A percentile compares a stretch with the other conserved stretches of the same genome.
Conservation (phyloP, 225 moss, liverwort and hornwort species). For the Sphagnum tenellum region DNA sequence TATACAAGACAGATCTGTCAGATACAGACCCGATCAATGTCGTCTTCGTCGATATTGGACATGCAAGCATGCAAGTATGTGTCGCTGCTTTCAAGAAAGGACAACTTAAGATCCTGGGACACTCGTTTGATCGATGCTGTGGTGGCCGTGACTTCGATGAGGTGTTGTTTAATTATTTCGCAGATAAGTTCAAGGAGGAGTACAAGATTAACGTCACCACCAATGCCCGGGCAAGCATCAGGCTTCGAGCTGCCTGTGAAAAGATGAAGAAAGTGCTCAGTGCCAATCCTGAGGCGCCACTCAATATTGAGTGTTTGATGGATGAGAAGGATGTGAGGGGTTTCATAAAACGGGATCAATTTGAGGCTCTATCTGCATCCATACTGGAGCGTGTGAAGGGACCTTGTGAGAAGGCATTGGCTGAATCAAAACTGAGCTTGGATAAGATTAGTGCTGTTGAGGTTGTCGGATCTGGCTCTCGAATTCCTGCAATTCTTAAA, state of each 20-base stretch:
- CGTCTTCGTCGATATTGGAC: constrained; percentile 92
- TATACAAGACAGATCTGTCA: constrained; percentile 93
- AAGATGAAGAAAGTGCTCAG: constrained; percentile 94
- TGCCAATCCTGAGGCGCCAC: constrained; percentile 82
- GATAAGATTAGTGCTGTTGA: constrained; percentile 82
- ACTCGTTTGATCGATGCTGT: constrained; percentile 70
- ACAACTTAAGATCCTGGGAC: constrained; percentile 80
- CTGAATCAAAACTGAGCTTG: constrained; percentile 54
- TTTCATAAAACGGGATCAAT: constrained; percentile 75
- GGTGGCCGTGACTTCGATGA: constrained; percentile 99
- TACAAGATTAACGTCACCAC: constrained; percentile 72
- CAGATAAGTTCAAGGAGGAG: constrained; percentile 71
- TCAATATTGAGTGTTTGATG: constrained; percentile 93
- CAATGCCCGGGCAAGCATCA: constrained; percentile 63
- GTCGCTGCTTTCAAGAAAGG: constrained; percentile 97
- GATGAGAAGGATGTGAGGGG: constrained; percentile 95
- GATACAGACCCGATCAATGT: constrained; percentile 91
- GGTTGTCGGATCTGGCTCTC: constrained; percentile 93
- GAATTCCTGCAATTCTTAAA: constrained; percentile 82
- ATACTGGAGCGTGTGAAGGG: constrained; percentile 86
- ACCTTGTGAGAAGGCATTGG: constrained; percentile 82
- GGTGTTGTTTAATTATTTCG: constrained; percentile 81
- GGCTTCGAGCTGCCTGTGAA: constrained; percentile 72
- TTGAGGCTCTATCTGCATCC: constrained; percentile 61
- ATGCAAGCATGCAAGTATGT: constrained; percentile 97